phyloP scores from a whole-genome alignment of 805 yeast genomes.

The Suhomyces prunicola region DNA sequence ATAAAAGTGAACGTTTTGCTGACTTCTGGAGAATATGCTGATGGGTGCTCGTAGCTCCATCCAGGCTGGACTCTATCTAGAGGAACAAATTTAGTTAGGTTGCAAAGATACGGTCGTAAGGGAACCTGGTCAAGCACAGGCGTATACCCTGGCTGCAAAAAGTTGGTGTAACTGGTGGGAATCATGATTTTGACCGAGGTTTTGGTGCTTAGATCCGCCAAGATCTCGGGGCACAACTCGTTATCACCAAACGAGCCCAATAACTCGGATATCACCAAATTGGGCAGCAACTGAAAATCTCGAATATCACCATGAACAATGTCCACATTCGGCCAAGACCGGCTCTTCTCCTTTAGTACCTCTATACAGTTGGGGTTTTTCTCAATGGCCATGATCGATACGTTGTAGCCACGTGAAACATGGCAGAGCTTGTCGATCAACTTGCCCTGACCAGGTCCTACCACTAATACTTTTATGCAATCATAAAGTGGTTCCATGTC shows the following conservation, averaged over 20 bases:
- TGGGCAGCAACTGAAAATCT: constrained; percentile 20
- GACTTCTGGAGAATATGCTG: constrained; percentile 15
- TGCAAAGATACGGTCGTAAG: constrained; percentile 22
- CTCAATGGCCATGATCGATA: constrained; percentile 55
- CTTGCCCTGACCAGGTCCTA: constrained; percentile 91
- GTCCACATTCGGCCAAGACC: constrained; percentile 55
- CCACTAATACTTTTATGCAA: constrained; percentile 45
- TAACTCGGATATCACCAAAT: constrained; percentile 74
- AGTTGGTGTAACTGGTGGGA: constrained; percentile 51
- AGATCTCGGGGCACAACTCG: constrained; percentile 82
- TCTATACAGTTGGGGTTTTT: constrained; percentile 62
- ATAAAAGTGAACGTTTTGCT: constrained; percentile 43
- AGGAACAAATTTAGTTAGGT: constrained; percentile 13
- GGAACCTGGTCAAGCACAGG: constrained; percentile 36
- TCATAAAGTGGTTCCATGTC: constrained; percentile 12
- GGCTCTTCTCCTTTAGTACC: constrained; percentile 44
- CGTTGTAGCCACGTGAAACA: not conserved
- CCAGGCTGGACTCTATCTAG: constrained; percentile 43
- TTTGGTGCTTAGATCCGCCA: constrained; percentile 35
- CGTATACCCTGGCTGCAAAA: constrained; percentile 63
- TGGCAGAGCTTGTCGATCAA: constrained; percentile 46
- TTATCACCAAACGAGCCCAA: constrained; percentile 93
- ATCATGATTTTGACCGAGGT: constrained; percentile 35
- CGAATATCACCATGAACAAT: constrained; percentile 62
- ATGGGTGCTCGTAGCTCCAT: constrained; percentile 65